Conservation (phyloP, 2,329 filamentous ascomycete species). For the Lachnellula cervina region DNA sequence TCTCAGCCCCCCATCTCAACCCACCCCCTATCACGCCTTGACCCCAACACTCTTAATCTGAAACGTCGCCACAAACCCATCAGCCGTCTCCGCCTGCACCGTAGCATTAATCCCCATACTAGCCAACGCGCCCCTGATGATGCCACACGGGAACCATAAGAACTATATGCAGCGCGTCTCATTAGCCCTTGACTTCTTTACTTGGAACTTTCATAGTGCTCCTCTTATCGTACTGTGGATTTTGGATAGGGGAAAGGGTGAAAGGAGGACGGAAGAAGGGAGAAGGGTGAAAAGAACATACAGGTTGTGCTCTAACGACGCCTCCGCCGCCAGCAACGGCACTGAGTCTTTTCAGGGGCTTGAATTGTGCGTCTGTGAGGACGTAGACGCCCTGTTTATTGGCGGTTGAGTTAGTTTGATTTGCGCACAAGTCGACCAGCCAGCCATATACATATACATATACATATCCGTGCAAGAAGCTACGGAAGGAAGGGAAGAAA, state of each 20-base stretch:
- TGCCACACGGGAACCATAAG: conserved; percentile 89
- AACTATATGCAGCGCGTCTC: conserved; percentile 51
- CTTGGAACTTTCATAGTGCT: too few relatives aligned
- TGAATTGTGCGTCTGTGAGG: conserved; percentile 86
- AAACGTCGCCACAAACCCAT: conserved; percentile 84
- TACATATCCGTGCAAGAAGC: background rate
- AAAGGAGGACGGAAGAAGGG: background rate
- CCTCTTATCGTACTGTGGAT: too few relatives aligned
- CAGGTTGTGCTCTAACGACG: conserved; percentile 70
- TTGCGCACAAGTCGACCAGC: too few relatives aligned
- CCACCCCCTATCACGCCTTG: conserved; percentile 47
- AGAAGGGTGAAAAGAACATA: conserved; percentile 42
- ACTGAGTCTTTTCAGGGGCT: conserved; percentile 84
- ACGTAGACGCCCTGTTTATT: conserved; percentile 78
- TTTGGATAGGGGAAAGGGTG: background rate
- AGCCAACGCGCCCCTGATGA: conserved; percentile 88
- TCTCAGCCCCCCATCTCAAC: background rate
- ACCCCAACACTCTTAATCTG: conserved; percentile 82
- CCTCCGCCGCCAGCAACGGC: conserved; percentile 71
- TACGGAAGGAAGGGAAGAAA: background rate
- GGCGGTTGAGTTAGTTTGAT: too few relatives aligned
- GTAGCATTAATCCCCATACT: conserved; percentile 86
- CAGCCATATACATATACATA: background rate
- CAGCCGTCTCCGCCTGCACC: conserved; percentile 83
- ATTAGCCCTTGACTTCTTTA: background rate